phyloP scores from a whole-genome alignment of 2,329 filamentous ascomycete species.

The Calonectria hawksworthii region DNA sequence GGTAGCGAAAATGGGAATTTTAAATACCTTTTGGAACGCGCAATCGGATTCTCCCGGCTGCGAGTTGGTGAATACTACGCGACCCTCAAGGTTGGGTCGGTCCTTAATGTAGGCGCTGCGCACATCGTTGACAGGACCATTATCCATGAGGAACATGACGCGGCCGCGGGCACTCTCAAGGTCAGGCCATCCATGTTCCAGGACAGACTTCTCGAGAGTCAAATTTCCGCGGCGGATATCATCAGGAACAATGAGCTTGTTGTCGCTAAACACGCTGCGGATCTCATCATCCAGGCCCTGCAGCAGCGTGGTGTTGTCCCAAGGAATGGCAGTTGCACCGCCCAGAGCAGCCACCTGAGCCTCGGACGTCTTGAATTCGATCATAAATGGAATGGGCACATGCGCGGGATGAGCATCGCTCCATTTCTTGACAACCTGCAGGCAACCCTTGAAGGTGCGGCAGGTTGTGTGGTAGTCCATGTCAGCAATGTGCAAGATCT shows the following conservation, averaged over 20 bases:
- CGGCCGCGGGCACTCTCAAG: constrained; percentile 59
- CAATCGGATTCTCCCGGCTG: constrained; percentile 59
- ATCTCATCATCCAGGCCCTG: constrained; percentile 63
- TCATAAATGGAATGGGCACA: constrained; percentile 63
- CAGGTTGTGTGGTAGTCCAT: constrained; percentile 61
- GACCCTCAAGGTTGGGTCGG: constrained; percentile 54
- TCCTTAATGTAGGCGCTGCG: constrained; percentile 41
- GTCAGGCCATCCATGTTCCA: constrained; percentile 63
- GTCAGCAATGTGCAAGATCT: constrained; percentile 66
- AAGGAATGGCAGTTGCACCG: constrained; percentile 48
- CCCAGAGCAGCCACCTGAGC: constrained; percentile 51
- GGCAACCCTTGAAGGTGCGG: constrained; percentile 60
- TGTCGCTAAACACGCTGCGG: constrained; percentile 54
- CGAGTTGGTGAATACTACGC: constrained; percentile 64
- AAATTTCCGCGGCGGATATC: constrained; percentile 56
- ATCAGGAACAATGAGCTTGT: constrained; percentile 62
- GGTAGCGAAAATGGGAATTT: background rate
- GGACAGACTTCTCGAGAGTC: constrained; percentile 61
- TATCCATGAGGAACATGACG: constrained; percentile 66
- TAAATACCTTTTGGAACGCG: constrained; percentile 59
- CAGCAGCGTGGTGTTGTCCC: constrained; percentile 58
- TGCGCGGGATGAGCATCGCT: constrained; percentile 57
- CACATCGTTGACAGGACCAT: constrained; percentile 56
- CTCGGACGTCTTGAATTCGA: constrained; percentile 61
- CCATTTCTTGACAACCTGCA: constrained; percentile 59